Evolutionary conservation across 2,329 filamentous ascomycete genomes (phyloP), one percentile per base, ranked within the genome.

Genomic region (Pseudogymnoascus sp.): DNA sequence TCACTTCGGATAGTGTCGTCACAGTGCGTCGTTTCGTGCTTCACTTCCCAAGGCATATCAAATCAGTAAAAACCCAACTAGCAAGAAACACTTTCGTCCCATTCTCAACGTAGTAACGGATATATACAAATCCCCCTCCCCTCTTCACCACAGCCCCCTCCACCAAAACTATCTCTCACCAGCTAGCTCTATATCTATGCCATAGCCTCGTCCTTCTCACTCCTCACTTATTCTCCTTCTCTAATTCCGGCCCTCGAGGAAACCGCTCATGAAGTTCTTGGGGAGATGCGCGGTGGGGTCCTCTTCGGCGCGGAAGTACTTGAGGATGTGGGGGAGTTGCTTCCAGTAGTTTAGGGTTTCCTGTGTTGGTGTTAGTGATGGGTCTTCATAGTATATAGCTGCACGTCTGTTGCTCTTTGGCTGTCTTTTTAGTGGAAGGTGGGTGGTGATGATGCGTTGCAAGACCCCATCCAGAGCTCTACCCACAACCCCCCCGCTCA

Each of bases 291-390:
- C 81, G 69, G 81, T 91, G 76, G 81, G 89, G 76, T 86, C 91
- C 81, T 86, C 91, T 77, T 97, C 93, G 71, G 87, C 83, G 75
- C 93, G 87, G 83, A 97, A 99, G 79, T 96, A 99, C 72, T 95
- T 92, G 84, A 99, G 91, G 70, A 99, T 84, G 76, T 99, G 95
- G 68, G 90, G 90, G 67, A 93, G 83, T 79, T 99, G 95, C 79
- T 97, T 96, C 95, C 95, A 99, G 83, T 90, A 99, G 81, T 99
- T 99, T 82, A 99, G 86, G 62, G 90, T 99, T 83, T 99, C 95
- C 93, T 97, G 71, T 64, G 16, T 10, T 14, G 18, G 18, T 60
- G 57, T 60, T 60, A 60, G 57, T 26, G 16, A 21, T n/a, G 2
- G 11, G 23, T 11, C 23, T 29, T 29, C 10, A 51, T 51, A 3